Percentiles rank a stretch among this genome's conserved stretches.
These are phyloP conservation scores for Fusarium sp. DNA, from an alignment of 2,329 filamentous ascomycete genomes.

Conservation along the genomic window DNA sequence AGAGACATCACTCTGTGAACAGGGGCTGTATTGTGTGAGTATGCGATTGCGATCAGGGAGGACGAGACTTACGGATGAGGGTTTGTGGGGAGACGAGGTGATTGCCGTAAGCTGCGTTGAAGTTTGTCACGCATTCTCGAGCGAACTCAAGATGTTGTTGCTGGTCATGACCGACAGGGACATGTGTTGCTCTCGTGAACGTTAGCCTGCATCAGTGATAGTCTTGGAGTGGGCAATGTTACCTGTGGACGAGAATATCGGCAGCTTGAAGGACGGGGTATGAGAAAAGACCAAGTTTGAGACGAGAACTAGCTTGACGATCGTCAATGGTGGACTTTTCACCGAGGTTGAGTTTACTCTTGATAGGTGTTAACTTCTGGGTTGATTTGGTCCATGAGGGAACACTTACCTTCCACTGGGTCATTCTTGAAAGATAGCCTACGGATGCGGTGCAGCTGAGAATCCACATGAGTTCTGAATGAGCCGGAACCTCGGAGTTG, in stretches of 20 bases:
- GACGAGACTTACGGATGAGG: conserved; percentile 71
- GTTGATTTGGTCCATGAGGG: not conserved
- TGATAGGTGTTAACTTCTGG: conserved; percentile 14
- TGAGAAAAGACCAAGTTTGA: conserved; percentile 92
- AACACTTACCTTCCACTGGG: conserved; percentile 88
- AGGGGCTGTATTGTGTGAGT: conserved; percentile 65
- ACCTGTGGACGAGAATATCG: conserved; percentile 89
- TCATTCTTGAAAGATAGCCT: conserved; percentile 97
- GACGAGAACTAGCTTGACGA: conserved; percentile 65
- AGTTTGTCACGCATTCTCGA: conserved; percentile 85
- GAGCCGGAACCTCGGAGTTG: conserved; percentile 72
- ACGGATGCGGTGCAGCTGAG: conserved; percentile 91
- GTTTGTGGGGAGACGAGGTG: conserved; percentile 75
- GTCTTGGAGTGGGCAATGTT: conserved; percentile 16
- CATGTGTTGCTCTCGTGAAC: conserved; percentile 79
- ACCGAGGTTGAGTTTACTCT: conserved; percentile 80
- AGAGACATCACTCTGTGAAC: conserved; percentile 92
- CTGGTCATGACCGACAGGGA: conserved; percentile 97
- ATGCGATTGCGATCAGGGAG: not conserved
- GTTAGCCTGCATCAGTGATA: not conserved
- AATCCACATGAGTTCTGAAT: conserved; percentile 97
- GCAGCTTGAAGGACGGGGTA: conserved; percentile 97
- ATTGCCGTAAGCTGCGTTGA: conserved; percentile 81
- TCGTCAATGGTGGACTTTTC: conserved; percentile 71
- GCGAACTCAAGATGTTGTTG: conserved; percentile 94